Base-by-base conservation (phyloP, 805 yeast genomes). In the Monosporozyma servazzii region DNA sequence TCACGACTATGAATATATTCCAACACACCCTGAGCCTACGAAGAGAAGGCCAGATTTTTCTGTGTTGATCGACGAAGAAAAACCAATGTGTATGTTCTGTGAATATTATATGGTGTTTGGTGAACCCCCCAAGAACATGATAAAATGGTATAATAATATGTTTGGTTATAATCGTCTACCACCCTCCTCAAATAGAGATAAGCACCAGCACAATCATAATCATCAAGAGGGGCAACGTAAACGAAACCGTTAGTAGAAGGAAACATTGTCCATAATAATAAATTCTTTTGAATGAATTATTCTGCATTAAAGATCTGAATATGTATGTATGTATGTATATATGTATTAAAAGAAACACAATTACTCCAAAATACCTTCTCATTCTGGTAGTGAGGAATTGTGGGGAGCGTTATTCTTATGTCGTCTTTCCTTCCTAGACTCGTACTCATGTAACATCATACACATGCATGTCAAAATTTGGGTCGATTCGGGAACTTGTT, bases 91-190 rank as follows among this genome's bases (percentile, higher is more conserved):
- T 58, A 63, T 76, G 54, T 71, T 78, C 50, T 78, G 82, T 61
- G 80, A 77, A 55, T 78, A 77, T 59, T 78, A 76, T 58, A 69
- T 72, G 48, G 71, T 77, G 1, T 78, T 71, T 60, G 81, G 82
- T 1, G 64, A 63, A 45, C 74, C 76, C 48, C 82, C 82, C 0
- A 62, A 64, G 23, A 76, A 76, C 58, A 71, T 75, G 72, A 74
- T 77, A 53, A 74, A 72, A 58, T 75, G 79, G 76, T 74, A 74
- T 53, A 75, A 77, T 52, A 60, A 55, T 44, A 56, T 53, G 39
- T 58, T 56, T 51, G 67, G 65, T 13, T 59, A 61, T 43, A 61
- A 56, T 30, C 49, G 57, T 21, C 48, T 55, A 50, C 62, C 65
- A 48, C 49, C 52, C 11, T 44, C 54, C 20, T 18, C 44, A 4